phyloP scores from a whole-genome alignment of 441 rosid genomes.

The Hura crepitans region DNA sequence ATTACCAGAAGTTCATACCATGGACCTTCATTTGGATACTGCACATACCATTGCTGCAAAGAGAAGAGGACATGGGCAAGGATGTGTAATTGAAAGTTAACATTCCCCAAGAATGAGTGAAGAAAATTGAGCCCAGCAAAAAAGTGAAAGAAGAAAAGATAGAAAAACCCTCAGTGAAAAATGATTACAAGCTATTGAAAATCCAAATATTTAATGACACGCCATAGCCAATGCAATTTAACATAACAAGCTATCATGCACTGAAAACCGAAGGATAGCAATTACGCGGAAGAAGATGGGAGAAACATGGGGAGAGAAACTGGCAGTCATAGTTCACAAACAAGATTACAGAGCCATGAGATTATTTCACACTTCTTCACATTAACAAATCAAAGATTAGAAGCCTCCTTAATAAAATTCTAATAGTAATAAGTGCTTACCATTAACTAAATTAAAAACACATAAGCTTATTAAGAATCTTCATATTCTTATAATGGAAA shows the following conservation, averaged over 20 bases:
- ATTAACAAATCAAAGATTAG: background rate
- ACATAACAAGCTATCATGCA: background rate
- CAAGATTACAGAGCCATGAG: background rate
- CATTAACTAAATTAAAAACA: background rate
- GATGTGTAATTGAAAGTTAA: constrained; percentile 3
- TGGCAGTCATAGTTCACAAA: background rate
- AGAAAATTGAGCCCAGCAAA: background rate
- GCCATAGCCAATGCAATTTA: background rate
- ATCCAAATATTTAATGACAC: background rate
- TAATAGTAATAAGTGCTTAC: background rate
- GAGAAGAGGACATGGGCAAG: constrained; percentile 20
- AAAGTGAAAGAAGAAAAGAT: background rate
- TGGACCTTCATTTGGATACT: constrained; percentile 84
- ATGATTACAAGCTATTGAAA: background rate
- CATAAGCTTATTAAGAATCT: background rate
- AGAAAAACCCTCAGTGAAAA: background rate
- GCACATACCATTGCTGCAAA: constrained; percentile 95
- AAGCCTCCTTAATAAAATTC: background rate
- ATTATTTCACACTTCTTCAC: background rate
- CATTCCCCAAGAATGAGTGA: background rate
- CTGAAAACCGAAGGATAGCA: background rate
- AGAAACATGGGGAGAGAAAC: background rate
- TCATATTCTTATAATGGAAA: background rate
- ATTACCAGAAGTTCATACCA: constrained; percentile 95
- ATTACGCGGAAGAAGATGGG: background rate